Evolutionary conservation across 768 basidiomycete species (phyloP), one percentile per base, ranked within the genome.

Genomic region (Ramaria rubella): DNA sequence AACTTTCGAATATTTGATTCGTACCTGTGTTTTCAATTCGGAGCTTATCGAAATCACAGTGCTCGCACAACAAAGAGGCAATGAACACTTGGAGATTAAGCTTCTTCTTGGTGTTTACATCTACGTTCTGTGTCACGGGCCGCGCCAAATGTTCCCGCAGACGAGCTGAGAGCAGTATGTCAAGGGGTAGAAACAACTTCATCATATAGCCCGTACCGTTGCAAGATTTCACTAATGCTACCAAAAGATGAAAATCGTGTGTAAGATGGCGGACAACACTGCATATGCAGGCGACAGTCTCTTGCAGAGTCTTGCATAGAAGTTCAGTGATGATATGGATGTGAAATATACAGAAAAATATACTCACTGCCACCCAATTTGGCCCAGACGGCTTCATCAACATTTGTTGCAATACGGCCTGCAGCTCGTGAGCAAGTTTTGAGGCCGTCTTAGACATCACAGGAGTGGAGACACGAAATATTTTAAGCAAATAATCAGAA

Each of bases 221-320:
- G 69, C 91, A 94, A 0, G 90, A 92, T 62, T 87, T 87, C 60
- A 97, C 67, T 4, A 97, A 76, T 31, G 82, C 85, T 24, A 93
- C 80, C 17, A 97, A 76, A 33, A 84, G 80, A 15, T 72, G 72
- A 63, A 86, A 95, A 62, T 97, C 93, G 58, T 90, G 88, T 0
- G 96, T 97, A 17, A 98, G 76, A 61, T 89, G 73, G 50, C 85
- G 83, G 1, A 94, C 86, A 1, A 89, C 87, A 0, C 82, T 80
- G 66, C 94, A 95, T 74, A 95, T 85, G 61, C 94, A 97, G 0
- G 91, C 91, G 14, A 98, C 88, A 12, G 84, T 83, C 69, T 97
- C 96, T 72, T 94, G 92, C 30, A 98, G 69, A 21, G 87, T 85
- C 87, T 94, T 60, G 1, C 42, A 17, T 52, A 15, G 31, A 58